phyloP scores from a whole-genome alignment of 441 rosid genomes.

The Rhodomyrtus psidioides region DNA sequence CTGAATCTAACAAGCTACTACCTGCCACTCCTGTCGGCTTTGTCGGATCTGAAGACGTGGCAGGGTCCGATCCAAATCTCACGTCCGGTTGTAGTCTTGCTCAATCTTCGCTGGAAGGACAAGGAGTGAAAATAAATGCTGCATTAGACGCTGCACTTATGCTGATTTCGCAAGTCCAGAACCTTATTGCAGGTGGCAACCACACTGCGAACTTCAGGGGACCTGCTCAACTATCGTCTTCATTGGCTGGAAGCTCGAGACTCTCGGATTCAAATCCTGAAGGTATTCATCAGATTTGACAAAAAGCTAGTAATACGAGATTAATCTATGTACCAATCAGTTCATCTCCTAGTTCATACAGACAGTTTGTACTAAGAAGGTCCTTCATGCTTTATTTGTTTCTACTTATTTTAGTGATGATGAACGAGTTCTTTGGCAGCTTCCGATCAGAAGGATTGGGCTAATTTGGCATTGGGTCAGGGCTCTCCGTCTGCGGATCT shows the following conservation, averaged over 20 bases:
- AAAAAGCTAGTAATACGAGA: too few relatives aligned
- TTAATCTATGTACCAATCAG: too few relatives aligned
- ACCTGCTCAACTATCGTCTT: not conserved
- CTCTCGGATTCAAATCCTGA: not conserved
- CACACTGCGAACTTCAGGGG: not conserved
- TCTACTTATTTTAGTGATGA: not conserved
- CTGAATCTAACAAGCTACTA: not conserved
- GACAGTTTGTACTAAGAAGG: too few relatives aligned
- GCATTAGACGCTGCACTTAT: not conserved
- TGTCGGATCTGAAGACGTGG: not conserved
- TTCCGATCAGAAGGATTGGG: not conserved
- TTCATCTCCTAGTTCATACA: too few relatives aligned
- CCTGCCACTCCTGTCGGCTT: not conserved
- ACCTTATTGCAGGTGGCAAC: not conserved
- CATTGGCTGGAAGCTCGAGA: not conserved
- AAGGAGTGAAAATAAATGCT: not conserved
- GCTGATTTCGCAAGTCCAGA: not conserved
- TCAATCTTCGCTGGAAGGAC: not conserved
- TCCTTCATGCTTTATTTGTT: too few relatives aligned
- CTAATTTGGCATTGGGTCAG: not conserved
- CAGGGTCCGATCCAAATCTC: not conserved
- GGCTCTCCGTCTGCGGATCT: not conserved
- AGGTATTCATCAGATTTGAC: not conserved
- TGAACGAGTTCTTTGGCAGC: not conserved
- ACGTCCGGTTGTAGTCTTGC: not conserved